Percentiles rank a stretch among this genome's conserved stretches.
phyloP scores from a whole-genome alignment of 805 yeast genomes.

The Metschnikowia borealis region DNA sequence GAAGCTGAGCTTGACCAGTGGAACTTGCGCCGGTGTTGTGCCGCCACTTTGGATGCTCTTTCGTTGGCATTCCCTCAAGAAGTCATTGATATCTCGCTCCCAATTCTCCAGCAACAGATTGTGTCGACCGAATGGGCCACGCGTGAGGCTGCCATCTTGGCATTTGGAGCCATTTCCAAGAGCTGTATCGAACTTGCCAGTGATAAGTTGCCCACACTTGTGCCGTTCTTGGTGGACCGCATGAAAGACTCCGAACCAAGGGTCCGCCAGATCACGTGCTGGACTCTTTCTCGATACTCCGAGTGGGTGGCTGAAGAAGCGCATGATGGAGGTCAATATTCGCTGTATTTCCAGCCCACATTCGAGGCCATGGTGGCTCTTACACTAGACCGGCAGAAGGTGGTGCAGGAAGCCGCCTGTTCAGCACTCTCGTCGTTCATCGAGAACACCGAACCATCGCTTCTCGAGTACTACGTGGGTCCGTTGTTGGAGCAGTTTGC shows the following conservation, averaged over 20 bases:
- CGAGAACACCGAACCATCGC: slow-evolving; percentile 63
- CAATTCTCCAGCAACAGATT: slow-evolving; percentile 69
- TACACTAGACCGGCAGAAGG: slow-evolving; percentile 77
- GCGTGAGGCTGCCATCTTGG: slow-evolving; percentile 89
- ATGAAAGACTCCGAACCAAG: slow-evolving; percentile 72
- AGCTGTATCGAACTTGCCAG: slow-evolving; percentile 74
- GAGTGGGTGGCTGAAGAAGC: slow-evolving; percentile 77
- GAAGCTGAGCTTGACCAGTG: slow-evolving; percentile 70
- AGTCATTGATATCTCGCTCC: slow-evolving; percentile 65
- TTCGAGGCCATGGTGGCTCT: slow-evolving; percentile 71
- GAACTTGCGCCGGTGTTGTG: slow-evolving; percentile 91
- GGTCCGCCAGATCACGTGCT: slow-evolving; percentile 89
- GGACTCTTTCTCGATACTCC: slow-evolving; percentile 89
- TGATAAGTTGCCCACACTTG: slow-evolving; percentile 70
- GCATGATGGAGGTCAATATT: slow-evolving; percentile 53
- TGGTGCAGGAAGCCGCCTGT: slow-evolving; percentile 95
- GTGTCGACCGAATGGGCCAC: slow-evolving; percentile 77
- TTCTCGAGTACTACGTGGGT: slow-evolving; percentile 59
- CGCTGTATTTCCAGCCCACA: slow-evolving; percentile 70
- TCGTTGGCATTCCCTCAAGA: slow-evolving; percentile 65
- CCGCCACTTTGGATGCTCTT: slow-evolving; percentile 83
- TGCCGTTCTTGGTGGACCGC: slow-evolving; percentile 82
- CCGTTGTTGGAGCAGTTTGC: slow-evolving; percentile 68
- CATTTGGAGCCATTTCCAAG: slow-evolving; percentile 92
- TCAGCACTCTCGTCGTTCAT: slow-evolving; percentile 80